A percentile compares a stretch with the other conserved stretches of the same genome.
These are phyloP conservation scores for Penicillium sp. DNA, from an alignment of 2,329 filamentous ascomycete genomes.

Conservation along the genomic window DNA sequence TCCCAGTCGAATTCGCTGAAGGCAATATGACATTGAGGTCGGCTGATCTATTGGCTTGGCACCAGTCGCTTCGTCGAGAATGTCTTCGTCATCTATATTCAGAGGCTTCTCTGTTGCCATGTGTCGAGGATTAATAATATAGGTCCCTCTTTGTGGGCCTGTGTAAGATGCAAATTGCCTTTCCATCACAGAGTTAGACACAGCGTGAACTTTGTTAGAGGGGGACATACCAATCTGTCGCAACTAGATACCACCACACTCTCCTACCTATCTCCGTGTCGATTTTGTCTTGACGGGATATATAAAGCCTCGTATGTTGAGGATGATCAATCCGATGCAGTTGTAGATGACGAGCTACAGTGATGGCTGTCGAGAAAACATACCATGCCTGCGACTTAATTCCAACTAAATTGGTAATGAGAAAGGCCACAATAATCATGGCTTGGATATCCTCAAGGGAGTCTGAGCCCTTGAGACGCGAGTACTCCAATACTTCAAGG, in stretches of 20 bases:
- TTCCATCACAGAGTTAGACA: not conserved
- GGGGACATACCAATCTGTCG: constrained; percentile 36
- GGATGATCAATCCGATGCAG: constrained; percentile 22
- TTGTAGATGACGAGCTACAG: constrained; percentile 21
- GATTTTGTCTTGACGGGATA: constrained; percentile 24
- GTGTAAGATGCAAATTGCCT: constrained; percentile 35
- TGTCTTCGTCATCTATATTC: constrained; percentile 37
- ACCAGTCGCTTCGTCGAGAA: constrained; percentile 28
- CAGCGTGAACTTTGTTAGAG: not conserved
- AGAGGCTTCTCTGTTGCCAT: constrained; percentile 40
- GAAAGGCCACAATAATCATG: constrained; percentile 35
- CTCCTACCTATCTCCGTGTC: constrained; percentile 38
- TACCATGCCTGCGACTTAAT: constrained; percentile 33
- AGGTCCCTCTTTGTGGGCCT: constrained; percentile 37
- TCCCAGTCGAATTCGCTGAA: constrained; percentile 36
- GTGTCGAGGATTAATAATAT: constrained; percentile 38
- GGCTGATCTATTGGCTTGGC: constrained; percentile 25
- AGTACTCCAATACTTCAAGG: constrained; percentile 35
- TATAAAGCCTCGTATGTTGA: constrained; percentile 9
- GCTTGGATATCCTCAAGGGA: constrained; percentile 41
- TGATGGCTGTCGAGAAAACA: constrained; percentile 31
- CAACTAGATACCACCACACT: constrained; percentile 44
- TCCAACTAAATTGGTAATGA: constrained; percentile 36
- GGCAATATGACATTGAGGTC: constrained; percentile 42
- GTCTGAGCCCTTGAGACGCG: constrained; percentile 18